These are phyloP conservation scores for Thelonectria blattea DNA, from an alignment of 2,329 filamentous ascomycete genomes.

Conservation along the genomic window DNA sequence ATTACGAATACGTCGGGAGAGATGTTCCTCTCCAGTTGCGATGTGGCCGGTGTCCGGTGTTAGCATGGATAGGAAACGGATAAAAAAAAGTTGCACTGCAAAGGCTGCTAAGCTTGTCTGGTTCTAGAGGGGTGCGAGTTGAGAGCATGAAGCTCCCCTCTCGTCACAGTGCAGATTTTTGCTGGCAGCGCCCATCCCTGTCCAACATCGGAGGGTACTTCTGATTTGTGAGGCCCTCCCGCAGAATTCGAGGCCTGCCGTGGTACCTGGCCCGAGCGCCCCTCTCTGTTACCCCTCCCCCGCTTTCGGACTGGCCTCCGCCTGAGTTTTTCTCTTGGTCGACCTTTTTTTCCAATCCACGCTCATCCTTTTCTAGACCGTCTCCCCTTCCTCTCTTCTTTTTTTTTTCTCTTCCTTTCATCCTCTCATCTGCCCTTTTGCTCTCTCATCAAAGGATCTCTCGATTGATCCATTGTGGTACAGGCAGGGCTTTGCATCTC, in stretches of 20 bases:
- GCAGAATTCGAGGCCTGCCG: neutral
- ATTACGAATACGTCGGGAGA: constrained; percentile 36
- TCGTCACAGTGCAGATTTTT: neutral
- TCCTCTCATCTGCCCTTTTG: constrained; percentile 32
- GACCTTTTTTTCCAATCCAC: constrained; percentile 27
- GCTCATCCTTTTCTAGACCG: constrained; percentile 29
- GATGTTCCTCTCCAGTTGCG: constrained; percentile 3
- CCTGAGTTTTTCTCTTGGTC: constrained; percentile 33
- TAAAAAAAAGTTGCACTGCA: neutral
- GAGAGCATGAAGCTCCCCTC: constrained; percentile 1
- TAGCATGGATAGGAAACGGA: neutral
- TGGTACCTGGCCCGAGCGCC: constrained; percentile 10
- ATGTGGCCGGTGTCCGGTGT: too few relatives aligned
- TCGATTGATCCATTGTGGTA: constrained; percentile 38
- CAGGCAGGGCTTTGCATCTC: constrained; percentile 36
- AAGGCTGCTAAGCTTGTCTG: constrained; percentile 3
- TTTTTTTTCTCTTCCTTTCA: constrained; percentile 29
- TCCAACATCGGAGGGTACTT: constrained; percentile 10
- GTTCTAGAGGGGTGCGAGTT: neutral
- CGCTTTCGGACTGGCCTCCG: constrained; percentile 42
- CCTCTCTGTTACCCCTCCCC: constrained; percentile 42
- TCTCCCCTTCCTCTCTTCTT: constrained; percentile 29
- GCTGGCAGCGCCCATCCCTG: constrained; percentile 7
- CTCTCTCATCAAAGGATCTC: constrained; percentile 36
- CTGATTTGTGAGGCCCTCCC: neutral